Percentiles rank a stretch among this genome's conserved stretches.
phyloP scores from a whole-genome alignment of 768 basidiomycete genomes.

The Mycena pura region DNA sequence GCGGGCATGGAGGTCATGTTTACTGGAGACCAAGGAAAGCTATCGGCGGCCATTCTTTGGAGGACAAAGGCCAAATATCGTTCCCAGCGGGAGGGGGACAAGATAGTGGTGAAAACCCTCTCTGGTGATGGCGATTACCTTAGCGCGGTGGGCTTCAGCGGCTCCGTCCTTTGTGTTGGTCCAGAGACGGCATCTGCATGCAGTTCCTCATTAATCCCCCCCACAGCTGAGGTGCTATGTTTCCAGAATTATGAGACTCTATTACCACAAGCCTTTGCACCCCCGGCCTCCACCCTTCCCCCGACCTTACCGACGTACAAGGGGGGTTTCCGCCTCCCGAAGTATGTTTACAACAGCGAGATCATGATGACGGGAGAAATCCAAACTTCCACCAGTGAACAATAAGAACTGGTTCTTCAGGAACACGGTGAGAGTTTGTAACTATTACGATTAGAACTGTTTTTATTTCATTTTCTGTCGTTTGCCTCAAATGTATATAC shows the following conservation, averaged over 20 bases:
- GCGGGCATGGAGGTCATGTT: neutral
- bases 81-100: neutral
- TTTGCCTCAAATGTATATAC: neutral
- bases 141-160: neutral
- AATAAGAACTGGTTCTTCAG: neutral
- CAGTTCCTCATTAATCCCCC: neutral
- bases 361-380: neutral
- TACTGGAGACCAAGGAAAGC: neutral
- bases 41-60: neutral
- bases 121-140: neutral
- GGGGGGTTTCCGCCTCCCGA: neutral
- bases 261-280: neutral
- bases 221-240: neutral
- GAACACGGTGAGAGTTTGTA: neutral
- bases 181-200: neutral
- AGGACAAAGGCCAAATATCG: neutral
- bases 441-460: no score
- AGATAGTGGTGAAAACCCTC: neutral
- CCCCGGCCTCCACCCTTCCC: neutral
- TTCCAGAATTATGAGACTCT: neutral
- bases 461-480: neutral
- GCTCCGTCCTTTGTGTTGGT: neutral
- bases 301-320: neutral
- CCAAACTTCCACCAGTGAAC: neutral
- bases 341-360: neutral